Percentiles rank a stretch among this genome's conserved stretches.
Conservation (phyloP, 306 rosid genomes). For the Vigna hirtella region DNA sequence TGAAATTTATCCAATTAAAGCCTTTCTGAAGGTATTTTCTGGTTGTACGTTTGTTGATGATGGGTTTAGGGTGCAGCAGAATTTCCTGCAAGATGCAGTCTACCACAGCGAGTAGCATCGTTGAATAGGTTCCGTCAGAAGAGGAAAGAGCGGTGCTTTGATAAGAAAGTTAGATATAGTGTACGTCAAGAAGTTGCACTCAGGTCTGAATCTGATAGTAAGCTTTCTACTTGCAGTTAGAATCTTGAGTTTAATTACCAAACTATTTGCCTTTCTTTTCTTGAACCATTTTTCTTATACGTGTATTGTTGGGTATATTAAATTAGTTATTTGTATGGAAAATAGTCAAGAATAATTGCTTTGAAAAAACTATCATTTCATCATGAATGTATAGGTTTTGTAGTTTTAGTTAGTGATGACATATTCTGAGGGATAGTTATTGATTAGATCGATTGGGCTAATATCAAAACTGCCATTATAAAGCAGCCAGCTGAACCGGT, state of each 20-base stretch:
- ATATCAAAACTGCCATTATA: neutral
- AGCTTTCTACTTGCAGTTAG: conserved; percentile 37
- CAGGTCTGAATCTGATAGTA: conserved; percentile 63
- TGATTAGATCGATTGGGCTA: neutral
- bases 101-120: conserved; percentile 86
- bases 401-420: neutral
- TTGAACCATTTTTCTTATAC: neutral
- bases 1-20: neutral
- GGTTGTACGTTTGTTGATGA: conserved; percentile 25
- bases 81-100: conserved; percentile 68
- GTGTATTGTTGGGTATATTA: neutral
- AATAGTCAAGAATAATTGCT: neutral
- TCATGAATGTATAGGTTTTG: neutral
- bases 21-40: conserved; percentile 1
- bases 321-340: neutral
- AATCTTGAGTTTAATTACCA: neutral
- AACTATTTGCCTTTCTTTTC: neutral
- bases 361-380: neutral
- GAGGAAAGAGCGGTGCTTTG: conserved; percentile 90
- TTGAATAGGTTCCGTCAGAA: conserved; percentile 88
- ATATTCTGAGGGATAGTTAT: neutral
- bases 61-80: conserved; percentile 58
- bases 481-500: neutral
- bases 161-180: conserved; percentile 91
- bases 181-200: conserved; percentile 99